Evolutionary conservation across 2,329 filamentous ascomycete species (phyloP), one percentile per base, ranked within the genome.

Genomic region (Teratosphaeriaceae sp.): DNA sequence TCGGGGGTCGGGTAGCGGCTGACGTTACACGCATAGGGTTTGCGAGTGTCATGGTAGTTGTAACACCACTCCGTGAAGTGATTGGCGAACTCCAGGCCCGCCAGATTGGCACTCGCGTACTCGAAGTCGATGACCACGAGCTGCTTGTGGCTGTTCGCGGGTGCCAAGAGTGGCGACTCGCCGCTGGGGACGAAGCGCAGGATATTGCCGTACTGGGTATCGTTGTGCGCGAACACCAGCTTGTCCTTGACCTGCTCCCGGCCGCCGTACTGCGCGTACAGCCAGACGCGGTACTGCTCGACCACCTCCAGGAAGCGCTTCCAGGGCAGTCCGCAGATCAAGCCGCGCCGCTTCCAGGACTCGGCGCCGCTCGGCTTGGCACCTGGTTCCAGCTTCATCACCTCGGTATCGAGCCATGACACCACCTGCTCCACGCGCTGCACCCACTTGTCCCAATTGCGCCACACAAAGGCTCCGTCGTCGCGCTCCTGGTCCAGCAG

Each of bases 61-160:
- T 97, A 97, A 55, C 87, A 85, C 92, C 92, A 98, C 67, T 98
- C 92, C 1, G 87, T 80, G 66, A 98, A 98, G 66, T 98, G 92
- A 63, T 98, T 98, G 45, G 88, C 92, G 62, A 98, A 97, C 65
- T 98, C 92, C 13, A 88, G 73, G 1, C 88, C 92, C 0, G 80
- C 81, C 0, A 82, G 74, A 61, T 97, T 98, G 44, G 90, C 88
- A 2, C 83, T 89, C 1, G 92, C 85, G 61, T 98, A 98, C 60
- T 98, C 92, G 58, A 98, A 98, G 63, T 98, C 92, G 58, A 98
- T 98, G 50, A 98, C 92, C 13, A 97, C 78, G 12, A 98, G 78
- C 66, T 94, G 90, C 65, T 94, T 97, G 69, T 98, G 92, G 54
- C 90, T 82, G 65, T 97, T 97, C 45, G 85, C 82, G 0, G 92